Evolutionary conservation across 2,329 filamentous ascomycete genomes (phyloP), one percentile per base, ranked within the genome.

Genomic region (Cadophora malorum): DNA sequence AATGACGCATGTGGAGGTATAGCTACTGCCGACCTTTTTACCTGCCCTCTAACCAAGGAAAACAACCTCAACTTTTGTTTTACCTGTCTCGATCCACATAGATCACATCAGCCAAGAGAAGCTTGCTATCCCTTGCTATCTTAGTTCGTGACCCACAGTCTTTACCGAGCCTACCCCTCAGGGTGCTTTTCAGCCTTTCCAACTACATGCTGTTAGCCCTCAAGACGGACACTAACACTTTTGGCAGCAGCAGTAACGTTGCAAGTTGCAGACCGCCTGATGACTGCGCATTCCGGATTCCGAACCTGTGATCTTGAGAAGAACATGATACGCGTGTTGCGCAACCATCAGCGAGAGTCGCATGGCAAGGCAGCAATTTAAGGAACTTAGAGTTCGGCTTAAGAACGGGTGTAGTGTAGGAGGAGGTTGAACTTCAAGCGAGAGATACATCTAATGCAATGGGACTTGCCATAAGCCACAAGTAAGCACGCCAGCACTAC

Each of bases 211-310:
- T 38, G 9, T n/a, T 58, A 58, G 55, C 55, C 9, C 33, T 58
- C 9, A 19, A 23, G 31, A 19, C 55, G 31, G 55, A 58, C 31
- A 58, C 55, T 38, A 38, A 38, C 19, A 4, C 55, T 38, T 58
- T 38, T 58, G 55, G 55, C 55, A 58, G 55, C 55, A 25, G 7
- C 55, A 58, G 55, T 58, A 38, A 38, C 55, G 55, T 58, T 58
- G 55, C 55, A 58, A 38, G 45, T n/a, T 21, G 10, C 45, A 6
- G n/a, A 35, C n/a, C 55, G 31, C 55, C 19, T 23, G 31, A 58
- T 25, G 55, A 58, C 33, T 38, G 33, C 55, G 31, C 55, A 28
- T 58, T 38, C 55, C 33, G 55, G 28, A 58, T 58, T 35, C 55
- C 31, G 55, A 38, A 8, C 55, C n/a, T 10, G 31, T 10, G 28